Evolutionary conservation across 2,329 filamentous ascomycete species (phyloP).

Genomic region (Fusarium bulbicola): DNA sequence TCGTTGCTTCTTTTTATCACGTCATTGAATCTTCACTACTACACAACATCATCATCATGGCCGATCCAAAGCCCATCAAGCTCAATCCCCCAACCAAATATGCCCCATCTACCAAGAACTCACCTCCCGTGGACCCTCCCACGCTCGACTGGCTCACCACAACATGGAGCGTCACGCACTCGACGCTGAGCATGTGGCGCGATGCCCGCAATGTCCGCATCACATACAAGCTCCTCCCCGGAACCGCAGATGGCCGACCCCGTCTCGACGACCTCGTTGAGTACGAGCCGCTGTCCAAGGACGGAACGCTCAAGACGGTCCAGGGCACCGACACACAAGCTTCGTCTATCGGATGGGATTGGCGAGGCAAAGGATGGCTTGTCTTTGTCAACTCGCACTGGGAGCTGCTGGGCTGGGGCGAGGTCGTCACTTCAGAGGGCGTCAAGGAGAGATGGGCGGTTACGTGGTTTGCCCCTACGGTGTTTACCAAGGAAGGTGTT

Average conservation of each 20-base stretch:
- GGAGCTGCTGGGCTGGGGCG: constrained; percentile 83
- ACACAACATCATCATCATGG: constrained; percentile 20
- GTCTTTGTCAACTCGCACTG: constrained; percentile 78
- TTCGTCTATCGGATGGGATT: constrained; percentile 66
- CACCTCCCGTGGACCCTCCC: constrained; percentile 54
- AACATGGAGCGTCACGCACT: constrained; percentile 80
- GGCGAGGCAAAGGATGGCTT: constrained; percentile 81
- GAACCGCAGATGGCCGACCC: constrained; percentile 49
- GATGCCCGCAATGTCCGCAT: constrained; percentile 82
- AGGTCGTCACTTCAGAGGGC: constrained; percentile 53
- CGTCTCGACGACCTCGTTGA: constrained; percentile 77
- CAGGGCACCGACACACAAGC: constrained; percentile 68
- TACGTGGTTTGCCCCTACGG: constrained; percentile 83
- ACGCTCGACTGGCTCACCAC: constrained; percentile 66
- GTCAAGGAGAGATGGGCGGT: constrained; percentile 74
- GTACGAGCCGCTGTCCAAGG: constrained; percentile 66
- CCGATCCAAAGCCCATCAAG: constrained; percentile 32
- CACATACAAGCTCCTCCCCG: constrained; percentile 69
- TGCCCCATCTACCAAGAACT: constrained; percentile 36
- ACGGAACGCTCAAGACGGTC: constrained; percentile 66
- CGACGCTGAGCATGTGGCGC: constrained; percentile 82
- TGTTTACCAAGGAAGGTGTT: constrained; percentile 84
- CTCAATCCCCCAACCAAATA: constrained; percentile 60
- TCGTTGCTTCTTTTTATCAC: not conserved
- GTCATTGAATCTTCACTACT: not conserved